Base-by-base conservation (phyloP, 139 green algal species). In the Yamagishiella unicocca region DNA sequence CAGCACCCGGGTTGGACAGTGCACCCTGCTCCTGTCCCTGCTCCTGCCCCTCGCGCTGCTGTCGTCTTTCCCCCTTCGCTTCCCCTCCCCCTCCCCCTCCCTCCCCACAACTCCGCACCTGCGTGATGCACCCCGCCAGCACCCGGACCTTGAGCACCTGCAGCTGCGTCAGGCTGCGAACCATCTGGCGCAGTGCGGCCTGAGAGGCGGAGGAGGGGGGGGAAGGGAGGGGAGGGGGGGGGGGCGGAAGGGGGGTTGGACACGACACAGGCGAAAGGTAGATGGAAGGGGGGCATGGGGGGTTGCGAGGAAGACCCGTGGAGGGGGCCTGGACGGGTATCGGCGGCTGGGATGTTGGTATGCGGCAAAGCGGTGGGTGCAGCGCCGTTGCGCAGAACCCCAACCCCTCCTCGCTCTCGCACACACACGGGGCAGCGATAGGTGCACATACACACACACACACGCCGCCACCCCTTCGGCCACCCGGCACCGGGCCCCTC, bases 91-190 rank as follows among this genome's bases (percentile, higher is more conserved):
- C 68, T 4, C 7, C 37, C n/a, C 19, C 37, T 33, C 4, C 21
- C 19, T 31, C 35, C 3, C 73, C 25, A 46, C 38, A 78, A 38
- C 37, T 14, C 53, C 38, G 9, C 70, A 86, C 80, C 80, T 78
- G 22, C 24, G 82, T 87, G 45, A 87, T 87, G 82, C 82, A 87
- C 35, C 67, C 82, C 35, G 82, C 82, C 46, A 81, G 82, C 66
- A 87, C 82, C 29, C 82, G 82, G 67, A 87, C 64, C 67, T 87
- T 87, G 82, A 87, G 82, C 82, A 87, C 82, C 67, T 87, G 82
- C 66, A 87, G 67, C 67, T 79, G 67, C 14, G 14, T 27, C 67
- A 87, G 46, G 67, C 35, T 80, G 46, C 82, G 82, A 25, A 87
- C 82, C 82, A 87, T 87, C 67, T 81, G 67, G 10, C 82, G 45